phyloP scores from a whole-genome alignment of 2,329 filamentous ascomycete species.

The Didymella lethalis region DNA sequence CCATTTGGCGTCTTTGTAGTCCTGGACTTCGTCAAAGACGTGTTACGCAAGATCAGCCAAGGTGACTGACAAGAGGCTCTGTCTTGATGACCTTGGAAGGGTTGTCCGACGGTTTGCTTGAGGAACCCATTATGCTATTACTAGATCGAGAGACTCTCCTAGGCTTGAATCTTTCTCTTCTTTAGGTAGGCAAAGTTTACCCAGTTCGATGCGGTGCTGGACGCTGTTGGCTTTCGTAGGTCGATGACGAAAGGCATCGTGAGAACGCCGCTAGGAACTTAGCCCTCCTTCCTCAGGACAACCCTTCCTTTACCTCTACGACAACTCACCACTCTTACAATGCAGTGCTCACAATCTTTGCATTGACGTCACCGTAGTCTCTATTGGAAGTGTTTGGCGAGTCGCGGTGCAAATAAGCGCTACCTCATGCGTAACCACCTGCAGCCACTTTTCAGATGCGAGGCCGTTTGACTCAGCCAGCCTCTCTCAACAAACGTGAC shows the following conservation, averaged over 20 bases:
- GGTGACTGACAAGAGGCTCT: slow-evolving; percentile 45
- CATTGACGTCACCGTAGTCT: background rate
- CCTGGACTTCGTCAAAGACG: slow-evolving; percentile 35
- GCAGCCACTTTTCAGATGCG: slow-evolving; percentile 5
- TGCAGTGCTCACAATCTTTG: background rate
- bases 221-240: slow-evolving; percentile 1
- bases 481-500: slow-evolving; percentile 6
- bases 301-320: background rate
- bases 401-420: background rate
- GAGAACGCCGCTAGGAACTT: slow-evolving; percentile 19
- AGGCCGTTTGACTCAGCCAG: slow-evolving; percentile 15
- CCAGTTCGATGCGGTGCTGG: background rate
- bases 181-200: background rate
- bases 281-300: slow-evolving; percentile 1
- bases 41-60: background rate
- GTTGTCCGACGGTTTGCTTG: slow-evolving; percentile 27
- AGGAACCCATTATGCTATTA: slow-evolving; percentile 5
- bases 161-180: background rate
- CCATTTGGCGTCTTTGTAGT: slow-evolving; percentile 53
- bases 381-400: background rate
- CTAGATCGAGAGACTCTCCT: background rate
- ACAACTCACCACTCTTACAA: background rate
- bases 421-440: background rate
- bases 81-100: slow-evolving; percentile 46
- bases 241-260: slow-evolving; percentile 27